phyloP scores from a whole-genome alignment of 345 rosid genomes.

The Lumnitzera littorea region DNA sequence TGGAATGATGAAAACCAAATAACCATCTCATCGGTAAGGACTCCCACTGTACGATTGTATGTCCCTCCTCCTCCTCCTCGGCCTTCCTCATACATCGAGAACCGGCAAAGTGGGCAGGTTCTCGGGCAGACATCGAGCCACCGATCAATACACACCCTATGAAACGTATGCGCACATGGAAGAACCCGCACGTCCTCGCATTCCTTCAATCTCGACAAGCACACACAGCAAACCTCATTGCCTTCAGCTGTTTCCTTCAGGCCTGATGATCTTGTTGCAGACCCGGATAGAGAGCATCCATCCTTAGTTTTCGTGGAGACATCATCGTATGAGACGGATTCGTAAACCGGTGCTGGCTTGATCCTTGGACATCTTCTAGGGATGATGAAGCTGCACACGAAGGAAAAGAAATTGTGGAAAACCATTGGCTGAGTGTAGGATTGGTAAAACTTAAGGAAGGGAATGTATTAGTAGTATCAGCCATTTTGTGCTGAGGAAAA shows the following conservation, averaged over 20 bases:
- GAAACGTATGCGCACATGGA: slow-evolving; percentile 73
- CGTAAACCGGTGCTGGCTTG: slow-evolving; percentile 8
- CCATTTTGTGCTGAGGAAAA: background rate
- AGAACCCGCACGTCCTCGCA: slow-evolving; percentile 32
- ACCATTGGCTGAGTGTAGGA: slow-evolving; percentile 16
- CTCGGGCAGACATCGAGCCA: slow-evolving; percentile 53
- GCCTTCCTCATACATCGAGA: slow-evolving; percentile 27
- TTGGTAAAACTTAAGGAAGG: background rate
- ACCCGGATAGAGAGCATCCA: background rate
- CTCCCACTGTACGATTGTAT: too few relatives aligned
- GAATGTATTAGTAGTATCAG: slow-evolving; percentile 3
- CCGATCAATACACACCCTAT: slow-evolving; percentile 47
- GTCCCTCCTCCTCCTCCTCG: slow-evolving; percentile 14
- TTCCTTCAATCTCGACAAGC: slow-evolving; percentile 42
- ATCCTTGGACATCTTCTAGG: slow-evolving; percentile 13
- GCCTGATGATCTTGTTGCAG: background rate
- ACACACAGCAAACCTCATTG: slow-evolving; percentile 52
- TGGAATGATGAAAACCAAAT: slow-evolving; percentile 40
- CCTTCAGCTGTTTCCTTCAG: slow-evolving; percentile 7
- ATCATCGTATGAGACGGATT: background rate
- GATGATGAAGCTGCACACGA: slow-evolving; percentile 16
- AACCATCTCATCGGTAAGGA: slow-evolving; percentile 33
- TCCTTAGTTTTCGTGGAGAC: background rate
- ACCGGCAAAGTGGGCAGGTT: slow-evolving; percentile 76
- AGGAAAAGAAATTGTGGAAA: slow-evolving; percentile 20